Base-by-base conservation (phyloP, 257 asterid species). In the Plectranthus barbatus region DNA sequence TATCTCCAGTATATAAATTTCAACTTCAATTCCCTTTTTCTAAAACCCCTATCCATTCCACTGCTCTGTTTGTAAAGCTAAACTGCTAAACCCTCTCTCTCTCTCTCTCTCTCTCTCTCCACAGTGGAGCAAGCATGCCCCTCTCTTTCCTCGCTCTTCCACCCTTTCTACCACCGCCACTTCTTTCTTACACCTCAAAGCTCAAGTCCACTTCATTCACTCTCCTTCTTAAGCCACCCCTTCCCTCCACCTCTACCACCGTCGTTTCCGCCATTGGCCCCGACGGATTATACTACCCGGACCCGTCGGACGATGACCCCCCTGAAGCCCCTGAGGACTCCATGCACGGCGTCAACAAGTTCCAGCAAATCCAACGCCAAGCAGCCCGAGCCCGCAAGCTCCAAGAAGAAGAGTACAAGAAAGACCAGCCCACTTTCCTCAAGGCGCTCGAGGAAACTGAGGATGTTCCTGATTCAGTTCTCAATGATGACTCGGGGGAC, bases 251-350 rank as follows among this genome's bases (percentile, higher is more conserved):
- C 60, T n/a, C n/a, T n/a, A n/a, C n/a, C n/a, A n/a, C n/a, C n/a
- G 62, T 74, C 60, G 62, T 75, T 54, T 87, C 87, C 44, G 95
- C 97, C 64, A 77, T 86, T 20, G 96, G 95, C 0, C 88, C 81
- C 52, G n/a, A n/a, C n/a, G n/a, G n/a, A n/a, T n/a, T n/a, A n/a
- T 83, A 77, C 79, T 82, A 92, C 73, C 95, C 98, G 1, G 81
- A 53, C 41, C 88, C 98, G 1, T 64, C 95, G 3, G 97, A 88
- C 47, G 95, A 92, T 37, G 98, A 92, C 79, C 98, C 98, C 0
- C 97, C 98, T 0, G 98, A 86, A 75, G 97, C 95, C 39, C 80
- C 91, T 2, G 98, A 92, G 63, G 98, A 92, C 60, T 88, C 98
- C 44, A 89, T 86, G 98, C 98, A 92, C 68, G 98, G 98, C 24